Base-by-base conservation (phyloP, 1,139 yeast genomes). In the Geotrichum phurueaensis region DNA sequence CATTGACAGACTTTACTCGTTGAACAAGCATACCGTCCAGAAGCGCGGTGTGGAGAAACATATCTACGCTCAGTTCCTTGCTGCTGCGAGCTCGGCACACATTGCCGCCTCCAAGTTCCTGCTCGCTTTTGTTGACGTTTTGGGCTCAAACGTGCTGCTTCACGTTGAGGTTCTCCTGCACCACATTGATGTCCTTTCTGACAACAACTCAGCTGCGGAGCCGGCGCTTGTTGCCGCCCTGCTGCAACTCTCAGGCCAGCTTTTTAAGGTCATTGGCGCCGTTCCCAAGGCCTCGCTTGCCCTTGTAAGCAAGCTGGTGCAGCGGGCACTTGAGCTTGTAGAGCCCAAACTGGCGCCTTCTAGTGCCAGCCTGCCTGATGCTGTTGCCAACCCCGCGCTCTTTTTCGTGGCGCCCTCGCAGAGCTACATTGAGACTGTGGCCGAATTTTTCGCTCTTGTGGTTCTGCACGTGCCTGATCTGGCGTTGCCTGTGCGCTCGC, bases 361-460 rank as follows among this genome's bases (percentile, higher is more conserved):
- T 18, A 51, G 83, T 79, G 68, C 77, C 74, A 57, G 73, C 71
- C 54, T 87, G 65, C 82, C 95, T 3, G 96, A 89, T 74, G 74
- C 87, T 51, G 78, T 87, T 54, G 84, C 94, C 0, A 89, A 87
- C 70, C 81, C 87, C 43, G 84, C 82, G 56, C 75, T 84, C 56
- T 88, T 89, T 66, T 69, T 73, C 18, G 70, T 75, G 12, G 71
- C 77, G 2, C 78, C 84, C 5, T 75, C 84, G 1, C 54, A 63
- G 0, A 47, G 63, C 1, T 80, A 84, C 12, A 66, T 78, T 18
- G 62, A 66, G 4, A 67, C 73, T 0, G 78, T 86, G 2, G 76
- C 84, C 62, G 61, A 66, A 0, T 87, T 89, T 67, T 78, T 87
- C 62, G 74, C 74, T 31, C 69, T 76, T 1, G 73, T 86, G 4